Evolutionary conservation across 495 filamentous ascomycete species (phyloP).

Genomic region (Xylaria acuta): DNA sequence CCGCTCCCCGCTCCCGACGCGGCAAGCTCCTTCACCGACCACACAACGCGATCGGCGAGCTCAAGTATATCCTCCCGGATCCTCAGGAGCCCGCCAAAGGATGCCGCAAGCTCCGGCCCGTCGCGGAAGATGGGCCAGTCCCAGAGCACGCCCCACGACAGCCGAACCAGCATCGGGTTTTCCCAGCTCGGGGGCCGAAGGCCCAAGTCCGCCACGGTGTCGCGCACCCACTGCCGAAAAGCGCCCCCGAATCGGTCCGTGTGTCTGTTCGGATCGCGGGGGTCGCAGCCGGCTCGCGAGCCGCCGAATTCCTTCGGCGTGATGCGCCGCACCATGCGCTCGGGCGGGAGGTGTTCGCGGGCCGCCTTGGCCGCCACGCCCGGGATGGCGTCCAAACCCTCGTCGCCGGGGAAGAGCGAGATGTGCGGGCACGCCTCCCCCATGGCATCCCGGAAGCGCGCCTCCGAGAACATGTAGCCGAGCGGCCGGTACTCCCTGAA

Average conservation of each 20-base stretch:
- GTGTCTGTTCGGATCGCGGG: constrained; percentile 52
- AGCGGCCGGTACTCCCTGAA: constrained; percentile 41
- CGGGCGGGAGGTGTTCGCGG: constrained; percentile 17
- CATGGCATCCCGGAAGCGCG: constrained; percentile 48
- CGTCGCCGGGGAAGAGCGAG: constrained; percentile 35
- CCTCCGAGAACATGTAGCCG: constrained; percentile 55
- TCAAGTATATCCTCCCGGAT: constrained; percentile 48
- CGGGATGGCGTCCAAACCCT: constrained; percentile 44
- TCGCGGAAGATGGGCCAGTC: constrained; percentile 54
- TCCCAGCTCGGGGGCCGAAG: constrained; percentile 30
- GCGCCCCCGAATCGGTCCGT: constrained; percentile 48
- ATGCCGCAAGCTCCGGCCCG: constrained; percentile 49
- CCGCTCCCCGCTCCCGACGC: not conserved
- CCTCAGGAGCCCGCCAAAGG: constrained; percentile 49
- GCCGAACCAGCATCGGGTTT: constrained; percentile 44
- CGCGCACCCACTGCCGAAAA: constrained; percentile 39
- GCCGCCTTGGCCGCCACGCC: constrained; percentile 32
- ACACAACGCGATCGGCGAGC: constrained; percentile 38
- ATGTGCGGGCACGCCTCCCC: constrained; percentile 48
- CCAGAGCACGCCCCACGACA: constrained; percentile 55
- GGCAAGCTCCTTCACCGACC: constrained; percentile 40
- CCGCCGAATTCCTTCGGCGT: constrained; percentile 50
- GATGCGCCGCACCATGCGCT: constrained; percentile 44
- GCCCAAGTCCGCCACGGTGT: constrained; percentile 35
- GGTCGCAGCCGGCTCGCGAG: constrained; percentile 48